These are phyloP conservation scores for Cyberlindnera sargentensis DNA, from an alignment of 805 yeast genomes.

Conservation along the genomic window DNA sequence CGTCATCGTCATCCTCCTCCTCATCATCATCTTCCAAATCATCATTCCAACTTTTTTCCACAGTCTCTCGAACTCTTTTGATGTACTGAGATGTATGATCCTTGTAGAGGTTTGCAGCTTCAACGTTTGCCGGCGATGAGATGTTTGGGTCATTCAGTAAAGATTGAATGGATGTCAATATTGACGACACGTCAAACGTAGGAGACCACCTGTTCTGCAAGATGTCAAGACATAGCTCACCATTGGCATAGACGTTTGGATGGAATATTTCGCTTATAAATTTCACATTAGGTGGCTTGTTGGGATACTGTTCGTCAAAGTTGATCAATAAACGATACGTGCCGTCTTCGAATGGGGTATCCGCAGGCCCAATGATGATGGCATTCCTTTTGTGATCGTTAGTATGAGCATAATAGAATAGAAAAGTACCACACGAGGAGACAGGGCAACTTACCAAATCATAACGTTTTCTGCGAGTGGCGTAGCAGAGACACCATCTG, in stretches of 20 bases:
- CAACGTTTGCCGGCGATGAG: constrained; percentile 95
- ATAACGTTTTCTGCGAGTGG: constrained; percentile 96
- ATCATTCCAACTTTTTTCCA: constrained; percentile 90
- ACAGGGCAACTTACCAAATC: constrained; percentile 47
- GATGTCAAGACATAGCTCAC: constrained; percentile 93
- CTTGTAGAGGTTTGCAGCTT: constrained; percentile 91
- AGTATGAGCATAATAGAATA: constrained; percentile 1
- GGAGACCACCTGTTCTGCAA: constrained; percentile 98
- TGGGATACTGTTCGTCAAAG: constrained; percentile 96
- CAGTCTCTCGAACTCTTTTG: constrained; percentile 89
- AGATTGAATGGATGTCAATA: constrained; percentile 87
- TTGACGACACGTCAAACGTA: constrained; percentile 94
- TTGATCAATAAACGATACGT: constrained; percentile 81
- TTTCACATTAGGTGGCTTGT: constrained; percentile 91
- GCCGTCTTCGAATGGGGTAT: constrained; percentile 97
- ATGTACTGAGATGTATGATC: constrained; percentile 92
- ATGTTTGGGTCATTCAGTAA: constrained; percentile 94
- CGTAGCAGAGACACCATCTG: constrained; percentile 96
- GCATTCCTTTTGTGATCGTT: constrained; percentile 52
- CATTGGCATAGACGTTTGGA: constrained; percentile 93
- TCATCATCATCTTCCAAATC: constrained; percentile 57
- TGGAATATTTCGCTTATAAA: constrained; percentile 94
- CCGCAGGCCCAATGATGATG: constrained; percentile 94
- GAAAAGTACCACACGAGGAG: too few relatives aligned
- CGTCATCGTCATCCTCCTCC: constrained; percentile 24